Evolutionary conservation across 345 rosid species (phyloP).

Genomic region (Syzygium jambos): DNA sequence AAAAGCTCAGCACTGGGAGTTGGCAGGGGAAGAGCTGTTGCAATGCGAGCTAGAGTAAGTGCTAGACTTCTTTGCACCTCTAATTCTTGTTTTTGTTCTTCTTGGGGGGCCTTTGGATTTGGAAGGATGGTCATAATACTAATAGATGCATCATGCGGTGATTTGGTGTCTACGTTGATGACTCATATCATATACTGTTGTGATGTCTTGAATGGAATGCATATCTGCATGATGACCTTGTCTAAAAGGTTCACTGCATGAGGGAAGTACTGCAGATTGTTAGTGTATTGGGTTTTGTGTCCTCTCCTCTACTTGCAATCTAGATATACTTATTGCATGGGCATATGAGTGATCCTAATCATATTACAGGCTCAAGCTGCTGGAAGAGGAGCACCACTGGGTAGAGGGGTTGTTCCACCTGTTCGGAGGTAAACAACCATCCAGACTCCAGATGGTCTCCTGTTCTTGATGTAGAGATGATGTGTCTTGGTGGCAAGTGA

Average conservation of each 20-base stretch:
- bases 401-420: conserved; percentile 76
- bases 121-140: background rate
- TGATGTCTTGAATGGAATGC: background rate
- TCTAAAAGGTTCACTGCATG: background rate
- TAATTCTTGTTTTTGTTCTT: background rate
- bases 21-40: conserved; percentile 90
- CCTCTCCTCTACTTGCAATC: background rate
- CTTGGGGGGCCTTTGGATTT: background rate
- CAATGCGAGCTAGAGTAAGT: conserved; percentile 88
- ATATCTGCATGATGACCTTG: background rate
- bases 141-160: background rate
- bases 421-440: conserved; percentile 36
- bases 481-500: background rate
- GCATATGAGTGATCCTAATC: background rate
- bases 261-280: background rate
- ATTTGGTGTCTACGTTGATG: background rate
- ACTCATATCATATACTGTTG: background rate
- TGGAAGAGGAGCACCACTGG: conserved; percentile 68
- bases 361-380: conserved; percentile 55
- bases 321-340: background rate
- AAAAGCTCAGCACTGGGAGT: conserved; percentile 82
- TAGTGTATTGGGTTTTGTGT: background rate
- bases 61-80: background rate
- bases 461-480: background rate
- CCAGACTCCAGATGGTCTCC: background rate